Conservation (phyloP, 495 filamentous ascomycete species). For the Podospora comata region DNA sequence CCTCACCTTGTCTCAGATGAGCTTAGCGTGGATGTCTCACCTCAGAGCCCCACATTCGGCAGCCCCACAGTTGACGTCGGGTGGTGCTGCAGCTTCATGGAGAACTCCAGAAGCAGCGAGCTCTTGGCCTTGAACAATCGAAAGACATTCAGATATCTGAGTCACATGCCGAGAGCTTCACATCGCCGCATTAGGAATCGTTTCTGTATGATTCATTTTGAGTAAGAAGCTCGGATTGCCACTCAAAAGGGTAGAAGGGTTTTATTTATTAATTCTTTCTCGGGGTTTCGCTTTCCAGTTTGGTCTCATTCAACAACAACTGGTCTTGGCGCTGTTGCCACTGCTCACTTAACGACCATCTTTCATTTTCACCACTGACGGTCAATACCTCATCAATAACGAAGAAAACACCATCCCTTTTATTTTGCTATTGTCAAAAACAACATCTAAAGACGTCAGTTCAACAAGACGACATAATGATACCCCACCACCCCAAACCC, state of each 20-base stretch:
- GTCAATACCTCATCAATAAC: background rate
- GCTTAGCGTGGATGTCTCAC: background rate
- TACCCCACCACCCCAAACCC: constrained; percentile 25
- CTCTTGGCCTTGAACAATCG: background rate
- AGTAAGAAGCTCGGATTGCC: background rate
- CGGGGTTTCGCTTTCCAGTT: background rate
- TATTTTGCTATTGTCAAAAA: background rate
- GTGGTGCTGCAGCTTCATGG: background rate
- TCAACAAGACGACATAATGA: constrained; percentile 21
- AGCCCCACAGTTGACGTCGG: background rate
- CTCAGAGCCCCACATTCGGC: background rate
- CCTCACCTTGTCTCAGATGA: constrained; percentile 7
- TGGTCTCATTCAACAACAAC: background rate
- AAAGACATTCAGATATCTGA: background rate
- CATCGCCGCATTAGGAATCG: background rate
- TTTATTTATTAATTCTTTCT: background rate
- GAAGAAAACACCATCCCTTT: background rate
- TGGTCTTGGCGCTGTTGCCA: background rate
- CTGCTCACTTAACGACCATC: background rate
- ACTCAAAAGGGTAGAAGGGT: background rate
- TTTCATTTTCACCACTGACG: background rate
- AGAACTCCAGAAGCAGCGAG: background rate
- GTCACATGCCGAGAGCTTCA: background rate
- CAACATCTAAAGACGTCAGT: background rate
- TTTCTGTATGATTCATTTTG: background rate